Percentiles rank a stretch among this genome's conserved stretches.
phyloP scores from a whole-genome alignment of 2,329 filamentous ascomycete genomes.

The Diaporthe longicolla region DNA sequence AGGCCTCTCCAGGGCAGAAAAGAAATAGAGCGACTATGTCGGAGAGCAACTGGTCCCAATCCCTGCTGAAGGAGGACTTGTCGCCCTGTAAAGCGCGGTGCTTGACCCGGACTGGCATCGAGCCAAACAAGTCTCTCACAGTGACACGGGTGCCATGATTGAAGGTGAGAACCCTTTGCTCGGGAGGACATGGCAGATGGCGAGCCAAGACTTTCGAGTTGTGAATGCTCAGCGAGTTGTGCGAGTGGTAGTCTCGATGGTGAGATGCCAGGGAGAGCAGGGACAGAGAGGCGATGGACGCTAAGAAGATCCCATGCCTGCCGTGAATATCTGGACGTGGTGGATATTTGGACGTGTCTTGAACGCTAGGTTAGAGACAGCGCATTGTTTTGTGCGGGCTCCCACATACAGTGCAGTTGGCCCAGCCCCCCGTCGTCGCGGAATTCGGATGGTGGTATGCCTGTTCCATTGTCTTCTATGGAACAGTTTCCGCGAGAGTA shows the following conservation, averaged over 20 bases:
- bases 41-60: conserved; percentile 76
- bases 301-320: conserved; percentile 80
- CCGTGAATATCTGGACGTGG: conserved; percentile 69
- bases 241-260: conserved; percentile 70
- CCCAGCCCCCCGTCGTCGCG: conserved; percentile 77
- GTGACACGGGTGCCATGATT: conserved; percentile 81
- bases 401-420: conserved; percentile 76
- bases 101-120: conserved; percentile 91
- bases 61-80: conserved; percentile 66
- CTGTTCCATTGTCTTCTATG: conserved; percentile 87
- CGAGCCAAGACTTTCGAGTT: conserved; percentile 76
- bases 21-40: conserved; percentile 76
- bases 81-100: conserved; percentile 73
- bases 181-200: conserved; percentile 70
- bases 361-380: neutral
- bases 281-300: conserved; percentile 82
- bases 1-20: conserved; percentile 72
- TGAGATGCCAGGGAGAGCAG: conserved; percentile 83
- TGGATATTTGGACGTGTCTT: conserved; percentile 85
- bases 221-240: conserved; percentile 78
- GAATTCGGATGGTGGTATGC: conserved; percentile 84
- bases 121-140: conserved; percentile 87
- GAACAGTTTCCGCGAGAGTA: conserved; percentile 81
- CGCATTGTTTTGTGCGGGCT: conserved; percentile 19
- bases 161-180: conserved; percentile 68